Evolutionary conservation across 345 rosid genomes (phyloP).

Genomic region (Corymbia maculata): DNA sequence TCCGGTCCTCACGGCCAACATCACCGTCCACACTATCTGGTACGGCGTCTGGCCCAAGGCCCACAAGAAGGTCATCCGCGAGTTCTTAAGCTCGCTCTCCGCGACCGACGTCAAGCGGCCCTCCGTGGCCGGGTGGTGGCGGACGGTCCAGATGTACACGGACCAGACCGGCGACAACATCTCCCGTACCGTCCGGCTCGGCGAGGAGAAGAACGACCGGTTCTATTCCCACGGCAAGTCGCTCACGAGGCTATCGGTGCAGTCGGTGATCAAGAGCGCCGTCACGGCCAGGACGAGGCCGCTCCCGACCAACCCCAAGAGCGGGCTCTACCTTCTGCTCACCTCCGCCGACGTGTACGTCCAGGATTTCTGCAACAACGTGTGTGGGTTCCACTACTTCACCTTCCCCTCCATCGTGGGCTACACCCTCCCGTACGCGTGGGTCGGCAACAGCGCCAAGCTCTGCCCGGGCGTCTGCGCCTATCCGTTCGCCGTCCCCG

Average conservation of each 20-base stretch:
- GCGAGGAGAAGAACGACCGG: slow-evolving; percentile 83
- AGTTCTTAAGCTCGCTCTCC: slow-evolving; percentile 77
- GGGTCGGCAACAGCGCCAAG: slow-evolving; percentile 94
- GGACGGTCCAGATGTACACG: slow-evolving; percentile 71
- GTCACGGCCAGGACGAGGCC: slow-evolving; percentile 56
- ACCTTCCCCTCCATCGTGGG: slow-evolving; percentile 95
- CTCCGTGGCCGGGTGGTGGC: slow-evolving; percentile 95
- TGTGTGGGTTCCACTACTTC: slow-evolving; percentile 94
- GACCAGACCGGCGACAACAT: slow-evolving; percentile 78
- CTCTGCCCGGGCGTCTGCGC: slow-evolving; percentile 86
- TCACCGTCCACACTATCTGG: slow-evolving; percentile 88
- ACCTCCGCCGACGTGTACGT: slow-evolving; percentile 85
- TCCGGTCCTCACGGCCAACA: slow-evolving; percentile 79
- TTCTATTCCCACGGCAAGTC: slow-evolving; percentile 85
- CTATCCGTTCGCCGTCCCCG: slow-evolving; percentile 82
- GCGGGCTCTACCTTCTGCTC: slow-evolving; percentile 73
- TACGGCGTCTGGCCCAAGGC: slow-evolving; percentile 72
- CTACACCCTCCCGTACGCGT: slow-evolving; percentile 86
- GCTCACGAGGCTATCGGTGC: slow-evolving; percentile 72
- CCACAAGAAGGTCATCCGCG: slow-evolving; percentile 81
- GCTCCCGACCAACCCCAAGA: slow-evolving; percentile 56
- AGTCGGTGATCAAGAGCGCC: slow-evolving; percentile 79
- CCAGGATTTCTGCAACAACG: slow-evolving; percentile 91
- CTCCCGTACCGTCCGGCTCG: slow-evolving; percentile 42
- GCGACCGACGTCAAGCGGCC: slow-evolving; percentile 43